Evolutionary conservation across 768 basidiomycete genomes (phyloP).

Genomic region (Gelatoporia subvermispora): DNA sequence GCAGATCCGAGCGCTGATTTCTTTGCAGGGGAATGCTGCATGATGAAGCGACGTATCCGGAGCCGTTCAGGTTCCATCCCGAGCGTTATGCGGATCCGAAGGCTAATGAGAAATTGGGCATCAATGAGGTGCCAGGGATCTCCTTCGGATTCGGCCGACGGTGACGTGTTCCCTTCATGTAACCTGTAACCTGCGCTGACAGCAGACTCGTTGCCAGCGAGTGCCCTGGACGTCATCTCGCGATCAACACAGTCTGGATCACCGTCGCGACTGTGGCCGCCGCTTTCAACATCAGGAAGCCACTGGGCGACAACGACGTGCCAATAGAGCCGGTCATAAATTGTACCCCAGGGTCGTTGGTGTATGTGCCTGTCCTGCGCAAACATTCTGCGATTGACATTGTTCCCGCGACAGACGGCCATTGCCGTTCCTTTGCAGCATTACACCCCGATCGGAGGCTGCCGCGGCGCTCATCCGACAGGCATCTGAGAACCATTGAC

Average conservation of each 20-base stretch:
- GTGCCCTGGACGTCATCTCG: slow-evolving; percentile 21
- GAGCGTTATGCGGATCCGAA: slow-evolving; percentile 19
- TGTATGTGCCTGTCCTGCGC: background rate
- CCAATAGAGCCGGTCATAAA: background rate
- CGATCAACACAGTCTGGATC: slow-evolving; percentile 19
- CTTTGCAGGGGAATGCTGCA: slow-evolving; percentile 14
- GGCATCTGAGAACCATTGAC: background rate
- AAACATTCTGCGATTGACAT: background rate
- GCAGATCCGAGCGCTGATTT: background rate
- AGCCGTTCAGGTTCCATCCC: slow-evolving; percentile 19
- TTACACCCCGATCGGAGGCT: slow-evolving; percentile 11
- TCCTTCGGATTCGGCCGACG: slow-evolving; percentile 19
- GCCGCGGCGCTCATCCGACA: slow-evolving; percentile 7
- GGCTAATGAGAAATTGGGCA: background rate
- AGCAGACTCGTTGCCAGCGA: slow-evolving; percentile 1
- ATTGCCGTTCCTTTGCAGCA: slow-evolving; percentile 11
- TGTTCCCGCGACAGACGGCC: slow-evolving; percentile 7
- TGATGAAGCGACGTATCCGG: slow-evolving; percentile 15
- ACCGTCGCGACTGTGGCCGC: slow-evolving; percentile 16
- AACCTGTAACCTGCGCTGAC: background rate
- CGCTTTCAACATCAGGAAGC: slow-evolving; percentile 14
- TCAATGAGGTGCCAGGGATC: slow-evolving; percentile 12
- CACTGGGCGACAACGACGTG: slow-evolving; percentile 5
- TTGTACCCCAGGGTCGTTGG: slow-evolving; percentile 2
- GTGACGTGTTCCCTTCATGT: background rate